Conservation (phyloP, 352 stramenopile species). For the Phytophthora ramorum region DNA sequence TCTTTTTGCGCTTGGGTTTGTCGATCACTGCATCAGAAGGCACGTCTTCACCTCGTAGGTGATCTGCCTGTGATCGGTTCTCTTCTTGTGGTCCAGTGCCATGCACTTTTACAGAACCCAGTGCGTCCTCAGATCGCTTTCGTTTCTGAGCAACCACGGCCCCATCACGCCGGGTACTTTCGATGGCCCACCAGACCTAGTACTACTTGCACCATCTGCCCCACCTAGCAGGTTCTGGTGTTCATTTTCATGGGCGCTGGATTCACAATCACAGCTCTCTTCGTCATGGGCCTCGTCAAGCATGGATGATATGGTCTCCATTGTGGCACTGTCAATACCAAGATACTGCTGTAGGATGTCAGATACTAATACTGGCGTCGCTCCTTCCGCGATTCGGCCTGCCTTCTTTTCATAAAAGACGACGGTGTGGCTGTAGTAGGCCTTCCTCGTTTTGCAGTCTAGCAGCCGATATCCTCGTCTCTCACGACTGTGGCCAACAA, state of each 20-base stretch:
- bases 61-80: not conserved
- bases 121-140: no score
- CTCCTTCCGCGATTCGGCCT: not conserved
- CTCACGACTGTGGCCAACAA: conserved; percentile 11
- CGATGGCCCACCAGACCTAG: conserved; percentile 3
- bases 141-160: not conserved
- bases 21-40: not conserved
- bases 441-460: conserved; percentile 9
- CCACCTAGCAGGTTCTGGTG: conserved; percentile 8
- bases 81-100: conserved; percentile 1
- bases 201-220: conserved; percentile 1
- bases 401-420: conserved; percentile 17
- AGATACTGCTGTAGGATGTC: not conserved
- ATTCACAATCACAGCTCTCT: not conserved
- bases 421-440: conserved; percentile 13
- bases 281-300: not conserved
- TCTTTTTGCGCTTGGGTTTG: not conserved
- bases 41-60: no score
- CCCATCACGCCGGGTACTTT: not conserved
- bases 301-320: not conserved
- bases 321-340: conserved; percentile 4
- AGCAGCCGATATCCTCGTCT: conserved; percentile 9
- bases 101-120: conserved; percentile 1
- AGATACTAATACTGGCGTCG: not conserved
- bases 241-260: not conserved